Base-by-base conservation (phyloP, 192 early-diverging fungal genomes). In the Dissophora ornata region DNA sequence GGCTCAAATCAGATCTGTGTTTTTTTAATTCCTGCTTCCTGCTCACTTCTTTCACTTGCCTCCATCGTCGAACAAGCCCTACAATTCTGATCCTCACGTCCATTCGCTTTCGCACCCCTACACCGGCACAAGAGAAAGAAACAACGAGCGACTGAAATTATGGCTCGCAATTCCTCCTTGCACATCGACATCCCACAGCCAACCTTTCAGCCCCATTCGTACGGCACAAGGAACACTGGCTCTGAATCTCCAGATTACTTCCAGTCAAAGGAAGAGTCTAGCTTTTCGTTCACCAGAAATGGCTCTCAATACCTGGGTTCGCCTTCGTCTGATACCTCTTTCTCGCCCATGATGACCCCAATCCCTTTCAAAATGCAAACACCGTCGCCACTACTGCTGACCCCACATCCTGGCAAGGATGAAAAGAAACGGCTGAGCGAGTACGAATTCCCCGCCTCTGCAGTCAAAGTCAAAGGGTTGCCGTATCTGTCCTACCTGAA, bases 281-380 rank as follows among this genome's bases (percentile, higher is more conserved):
- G 64, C 45, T 57, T 57, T 29, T 57, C 64, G 3, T 56, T 48
- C 32, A 48, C 64, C 15, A 45, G 53, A 33, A 48, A 56, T 42
- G 64, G 64, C 2, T 48, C 44, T 33, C 62, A 64, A 16, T 64
- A 44, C 50, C 32, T 53, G 21, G 62, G 38, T 22, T 64, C 62
- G 12, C 62, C 62, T 16, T 64, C 50, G 15, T 64, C 62, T 2
- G 51, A 25, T 12, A 67, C 32, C 1, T 48, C 64, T 9, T 38
- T 25, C 24, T 67, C 54, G 8, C 44, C 53, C 6, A 67, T 48
- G 53, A 57, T 67, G 64, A 67, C 53, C 19, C 64, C 53, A n/a
- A 40, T 57, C 26, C 64, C 64, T 26, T 48, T 47, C 53, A 67
- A 67, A 49, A 67, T 48, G 52, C 44, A 49, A 19, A 33, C 13